Base-by-base conservation (phyloP, 805 yeast species). In the Danielozyma ontarioensis region DNA sequence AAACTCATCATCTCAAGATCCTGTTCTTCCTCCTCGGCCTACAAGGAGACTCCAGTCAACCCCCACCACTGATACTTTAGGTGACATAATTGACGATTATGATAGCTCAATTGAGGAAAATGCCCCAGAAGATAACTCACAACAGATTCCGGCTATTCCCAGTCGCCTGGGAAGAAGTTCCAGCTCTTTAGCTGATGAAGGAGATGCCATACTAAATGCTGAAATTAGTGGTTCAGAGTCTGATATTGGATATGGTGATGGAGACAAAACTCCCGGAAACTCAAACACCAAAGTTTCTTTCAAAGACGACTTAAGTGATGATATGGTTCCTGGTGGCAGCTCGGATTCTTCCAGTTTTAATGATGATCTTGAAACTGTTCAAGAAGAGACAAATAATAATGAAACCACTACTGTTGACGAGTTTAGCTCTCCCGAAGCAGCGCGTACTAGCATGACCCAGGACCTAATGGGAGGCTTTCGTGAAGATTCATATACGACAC, bases 231-330 rank as follows among this genome's bases (percentile, higher is more conserved):
- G 32, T n/a, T 21, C 28, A 13, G n/a, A 22, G 4, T 30, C 34
- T 3, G 34, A 29, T 17, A 29, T 16, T 4, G 41, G 27, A 17
- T 45, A 34, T 7, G 36, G 14, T 11, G 63, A 57, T 36, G 63
- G 62, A 2, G 64, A 59, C 16, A 53, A 46, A 27, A 59, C 63
- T 2, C 64, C 65, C 2, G 60, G 57, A 3, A 58, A 53, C 25
- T 42, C 59, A 1, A 53, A 50, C 12, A 56, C 59, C 1, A 59
- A 54, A 31, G 41, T 46, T 4, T 36, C 55, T 1, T 51, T 58
- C 39, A 59, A 57, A 34, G 53, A 57, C 35, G 58, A 53, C 11
- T 12, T 41, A 3, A 40, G 36, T 19, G 43, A 45, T 13, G 52
- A 44, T 11, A 39, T 27, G 17, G 31, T 15, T 3, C 31, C 36